Conservation (phyloP, 768 basidiomycete species). For the Suillus hirtellus region DNA sequence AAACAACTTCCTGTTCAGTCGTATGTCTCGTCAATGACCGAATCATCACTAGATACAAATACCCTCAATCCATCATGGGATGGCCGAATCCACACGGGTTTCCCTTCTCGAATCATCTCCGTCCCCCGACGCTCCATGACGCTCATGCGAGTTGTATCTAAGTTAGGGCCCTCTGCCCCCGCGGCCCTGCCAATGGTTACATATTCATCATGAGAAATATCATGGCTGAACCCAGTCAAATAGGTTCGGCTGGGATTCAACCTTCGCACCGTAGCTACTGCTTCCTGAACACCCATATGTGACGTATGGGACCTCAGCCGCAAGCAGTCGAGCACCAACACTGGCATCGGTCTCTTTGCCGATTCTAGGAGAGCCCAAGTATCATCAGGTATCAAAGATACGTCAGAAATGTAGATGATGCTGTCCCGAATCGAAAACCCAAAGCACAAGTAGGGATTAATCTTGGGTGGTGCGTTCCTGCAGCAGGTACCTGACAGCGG, state of each 20-base stretch:
- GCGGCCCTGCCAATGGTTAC: slow-evolving; percentile 59
- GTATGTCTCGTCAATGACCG: slow-evolving; percentile 57
- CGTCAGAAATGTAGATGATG: slow-evolving; percentile 81
- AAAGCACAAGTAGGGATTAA: slow-evolving; percentile 64
- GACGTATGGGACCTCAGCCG: slow-evolving; percentile 67
- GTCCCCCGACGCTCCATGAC: slow-evolving; percentile 43
- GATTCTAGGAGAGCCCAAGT: slow-evolving; percentile 56
- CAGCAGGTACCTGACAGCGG: slow-evolving; percentile 15
- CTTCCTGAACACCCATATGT: slow-evolving; percentile 73
- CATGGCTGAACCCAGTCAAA: slow-evolving; percentile 73
- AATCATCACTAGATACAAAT: slow-evolving; percentile 40
- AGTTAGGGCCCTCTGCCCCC: slow-evolving; percentile 32
- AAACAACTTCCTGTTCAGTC: slow-evolving; percentile 13
- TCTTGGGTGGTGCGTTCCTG: slow-evolving; percentile 16
- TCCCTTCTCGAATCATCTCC: slow-evolving; percentile 47
- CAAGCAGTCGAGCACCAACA: slow-evolving; percentile 79
- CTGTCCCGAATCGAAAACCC: slow-evolving; percentile 69
- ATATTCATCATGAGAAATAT: slow-evolving; percentile 78
- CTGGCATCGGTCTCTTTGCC: slow-evolving; percentile 34
- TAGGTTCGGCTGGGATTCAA: slow-evolving; percentile 67
- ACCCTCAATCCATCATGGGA: slow-evolving; percentile 75
- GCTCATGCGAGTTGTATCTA: slow-evolving; percentile 26
- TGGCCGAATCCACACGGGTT: slow-evolving; percentile 62
- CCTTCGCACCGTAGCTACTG: slow-evolving; percentile 54
- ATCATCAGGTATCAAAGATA: slow-evolving; percentile 74